These are phyloP conservation scores for Helicocarpus griseus DNA, from an alignment of 2,329 filamentous ascomycete species.

Conservation along the genomic window DNA sequence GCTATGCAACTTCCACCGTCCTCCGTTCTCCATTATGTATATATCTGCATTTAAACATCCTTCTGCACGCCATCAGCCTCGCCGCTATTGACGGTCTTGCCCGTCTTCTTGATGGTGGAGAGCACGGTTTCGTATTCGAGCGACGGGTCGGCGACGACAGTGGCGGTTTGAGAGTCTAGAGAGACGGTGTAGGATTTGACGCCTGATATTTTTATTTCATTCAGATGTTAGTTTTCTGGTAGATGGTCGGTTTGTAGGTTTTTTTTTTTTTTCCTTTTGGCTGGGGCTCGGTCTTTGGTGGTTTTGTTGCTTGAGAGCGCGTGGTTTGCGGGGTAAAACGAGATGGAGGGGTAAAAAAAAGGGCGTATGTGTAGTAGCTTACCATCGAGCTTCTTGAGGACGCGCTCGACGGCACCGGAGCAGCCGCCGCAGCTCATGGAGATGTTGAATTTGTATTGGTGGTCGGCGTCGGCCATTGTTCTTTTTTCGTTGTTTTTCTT, in stretches of 20 bases:
- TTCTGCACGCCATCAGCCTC: constrained; percentile 35
- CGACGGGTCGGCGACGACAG: constrained; percentile 58
- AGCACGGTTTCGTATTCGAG: constrained; percentile 74
- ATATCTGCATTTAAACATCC: constrained; percentile 21
- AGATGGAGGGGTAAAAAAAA: constrained; percentile 1
- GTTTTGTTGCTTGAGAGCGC: neutral
- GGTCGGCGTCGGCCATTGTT: constrained; percentile 41
- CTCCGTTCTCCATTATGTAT: neutral
- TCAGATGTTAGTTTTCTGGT: neutral
- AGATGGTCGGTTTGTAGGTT: constrained; percentile 2
- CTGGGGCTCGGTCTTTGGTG: neutral
- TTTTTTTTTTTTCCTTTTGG: neutral
- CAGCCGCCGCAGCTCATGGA: constrained; percentile 93
- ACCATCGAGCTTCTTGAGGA: constrained; percentile 89
- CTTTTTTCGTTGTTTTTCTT: neutral
- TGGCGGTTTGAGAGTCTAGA: constrained; percentile 75
- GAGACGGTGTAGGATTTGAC: constrained; percentile 80
- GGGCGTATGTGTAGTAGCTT: constrained; percentile 21
- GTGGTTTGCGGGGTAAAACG: constrained; percentile 1
- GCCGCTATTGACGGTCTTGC: constrained; percentile 73
- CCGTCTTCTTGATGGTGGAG: constrained; percentile 85
- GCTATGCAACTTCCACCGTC: neutral
- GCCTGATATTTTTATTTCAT: constrained; percentile 43
- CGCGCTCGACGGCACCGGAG: constrained; percentile 85
- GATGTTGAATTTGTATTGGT: constrained; percentile 93